phyloP scores from a whole-genome alignment of 202 grass and related monocot genomes.

The Setaria italica region DNA sequence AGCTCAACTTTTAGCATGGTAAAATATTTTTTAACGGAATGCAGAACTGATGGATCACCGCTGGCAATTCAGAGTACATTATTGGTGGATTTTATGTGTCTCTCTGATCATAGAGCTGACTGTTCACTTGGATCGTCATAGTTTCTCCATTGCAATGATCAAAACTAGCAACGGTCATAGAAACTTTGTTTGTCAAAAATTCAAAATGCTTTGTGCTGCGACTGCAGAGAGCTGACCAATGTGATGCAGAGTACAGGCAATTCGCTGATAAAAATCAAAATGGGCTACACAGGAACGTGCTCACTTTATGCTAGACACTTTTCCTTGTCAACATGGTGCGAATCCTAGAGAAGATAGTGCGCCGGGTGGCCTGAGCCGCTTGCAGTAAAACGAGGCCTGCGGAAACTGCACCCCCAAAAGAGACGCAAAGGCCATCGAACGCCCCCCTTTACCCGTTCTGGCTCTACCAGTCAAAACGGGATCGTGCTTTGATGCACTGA shows the following conservation, averaged over 20 bases:
- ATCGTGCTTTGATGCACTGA: neutral
- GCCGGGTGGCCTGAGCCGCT: neutral
- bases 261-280: neutral
- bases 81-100: neutral
- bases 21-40: neutral
- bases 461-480: neutral
- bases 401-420: slow-evolving; percentile 5
- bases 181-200: neutral
- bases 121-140: neutral
- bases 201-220: neutral
- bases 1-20: neutral
- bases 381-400: slow-evolving; percentile 7
- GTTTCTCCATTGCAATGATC: neutral
- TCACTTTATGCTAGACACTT: neutral
- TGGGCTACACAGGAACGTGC: neutral
- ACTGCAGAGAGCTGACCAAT: neutral
- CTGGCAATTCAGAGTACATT: neutral
- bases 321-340: neutral
- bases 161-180: neutral
- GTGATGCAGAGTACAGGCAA: neutral
- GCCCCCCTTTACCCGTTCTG: neutral
- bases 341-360: slow-evolving; percentile 16
- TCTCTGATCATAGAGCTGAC: neutral
- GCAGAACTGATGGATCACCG: neutral
- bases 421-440: neutral